Conservation (phyloP, 176 grass and related monocot species). For the Rhynchospora breviuscula region DNA sequence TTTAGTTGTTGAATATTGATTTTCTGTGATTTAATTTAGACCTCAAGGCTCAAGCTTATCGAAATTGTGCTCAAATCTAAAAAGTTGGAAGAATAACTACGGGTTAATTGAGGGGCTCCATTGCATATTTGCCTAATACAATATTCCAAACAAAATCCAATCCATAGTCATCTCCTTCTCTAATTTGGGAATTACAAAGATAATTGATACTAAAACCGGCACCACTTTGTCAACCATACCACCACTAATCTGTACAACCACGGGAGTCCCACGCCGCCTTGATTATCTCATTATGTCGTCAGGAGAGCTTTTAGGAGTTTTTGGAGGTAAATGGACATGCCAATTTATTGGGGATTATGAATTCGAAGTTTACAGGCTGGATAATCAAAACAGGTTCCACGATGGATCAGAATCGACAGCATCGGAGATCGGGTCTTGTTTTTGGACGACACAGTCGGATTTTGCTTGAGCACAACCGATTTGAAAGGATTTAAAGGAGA, state of each 20-base stretch:
- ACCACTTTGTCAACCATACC: not conserved
- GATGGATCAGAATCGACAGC: conserved; percentile 23
- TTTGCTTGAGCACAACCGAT: conserved; percentile 4
- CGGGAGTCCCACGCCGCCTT: not conserved
- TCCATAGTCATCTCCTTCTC: no score
- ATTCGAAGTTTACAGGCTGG: conserved; percentile 28
- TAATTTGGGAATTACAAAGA: not conserved
- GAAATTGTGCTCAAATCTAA: no score
- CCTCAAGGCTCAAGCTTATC: no score
- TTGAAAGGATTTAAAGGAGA: conserved; percentile 6
- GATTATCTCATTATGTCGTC: conserved; percentile 31
- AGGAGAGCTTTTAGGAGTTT: conserved; percentile 23
- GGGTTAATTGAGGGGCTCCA: no score
- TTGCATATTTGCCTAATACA: no score
- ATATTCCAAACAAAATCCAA: no score
- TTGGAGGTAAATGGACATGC: not conserved
- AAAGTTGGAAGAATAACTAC: no score
- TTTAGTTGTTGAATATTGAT: no score
- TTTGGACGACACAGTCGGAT: conserved; percentile 28
- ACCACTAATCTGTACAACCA: not conserved
- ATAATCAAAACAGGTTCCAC: not conserved
- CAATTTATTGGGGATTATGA: not conserved
- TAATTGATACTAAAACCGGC: conserved; percentile 10
- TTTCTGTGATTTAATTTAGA: no score
- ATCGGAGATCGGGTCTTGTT: conserved; percentile 22